A percentile compares a stretch with the other conserved stretches of the same genome.
These are phyloP conservation scores for Phytophthora multivora DNA, from an alignment of 352 stramenopile genomes.

Conservation along the genomic window DNA sequence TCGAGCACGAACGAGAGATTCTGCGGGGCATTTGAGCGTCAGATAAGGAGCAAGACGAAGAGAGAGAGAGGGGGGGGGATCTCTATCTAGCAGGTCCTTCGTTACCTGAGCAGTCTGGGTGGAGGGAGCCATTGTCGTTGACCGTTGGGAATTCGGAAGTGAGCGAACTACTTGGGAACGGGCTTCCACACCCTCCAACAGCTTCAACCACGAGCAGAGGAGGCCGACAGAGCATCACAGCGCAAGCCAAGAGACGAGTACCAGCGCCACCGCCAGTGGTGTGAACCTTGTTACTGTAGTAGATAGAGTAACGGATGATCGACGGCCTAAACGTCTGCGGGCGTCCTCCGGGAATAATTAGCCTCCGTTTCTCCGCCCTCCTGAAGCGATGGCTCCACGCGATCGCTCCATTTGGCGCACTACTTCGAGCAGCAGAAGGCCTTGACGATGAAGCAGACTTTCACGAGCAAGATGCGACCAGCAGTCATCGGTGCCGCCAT, in stretches of 20 bases:
- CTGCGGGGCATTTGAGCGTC: neutral
- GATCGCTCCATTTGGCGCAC: constrained; percentile 25
- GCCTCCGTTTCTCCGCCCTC: no score
- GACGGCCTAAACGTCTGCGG: no score
- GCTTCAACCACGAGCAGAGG: constrained; percentile 17
- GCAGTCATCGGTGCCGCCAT: constrained; percentile 27
- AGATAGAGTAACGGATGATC: neutral
- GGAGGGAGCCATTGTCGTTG: neutral
- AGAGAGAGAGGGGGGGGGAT: no score
- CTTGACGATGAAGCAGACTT: constrained; percentile 16
- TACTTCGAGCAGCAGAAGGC: constrained; percentile 31
- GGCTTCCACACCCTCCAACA: neutral
- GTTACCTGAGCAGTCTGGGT: neutral
- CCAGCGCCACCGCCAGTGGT: no score
- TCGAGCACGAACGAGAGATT: constrained; percentile 36
- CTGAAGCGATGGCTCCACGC: constrained; percentile 1
- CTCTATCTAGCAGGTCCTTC: neutral
- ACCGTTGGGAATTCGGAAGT: constrained; percentile 13
- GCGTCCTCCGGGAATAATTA: no score
- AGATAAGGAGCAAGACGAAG: neutral
- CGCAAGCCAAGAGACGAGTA: no score
- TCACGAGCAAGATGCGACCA: constrained; percentile 23
- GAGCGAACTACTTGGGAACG: neutral
- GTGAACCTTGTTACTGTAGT: no score
- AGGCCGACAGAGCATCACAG: neutral